Conservation (phyloP, 306 rosid species). For the Gastrolobium bilobum region DNA sequence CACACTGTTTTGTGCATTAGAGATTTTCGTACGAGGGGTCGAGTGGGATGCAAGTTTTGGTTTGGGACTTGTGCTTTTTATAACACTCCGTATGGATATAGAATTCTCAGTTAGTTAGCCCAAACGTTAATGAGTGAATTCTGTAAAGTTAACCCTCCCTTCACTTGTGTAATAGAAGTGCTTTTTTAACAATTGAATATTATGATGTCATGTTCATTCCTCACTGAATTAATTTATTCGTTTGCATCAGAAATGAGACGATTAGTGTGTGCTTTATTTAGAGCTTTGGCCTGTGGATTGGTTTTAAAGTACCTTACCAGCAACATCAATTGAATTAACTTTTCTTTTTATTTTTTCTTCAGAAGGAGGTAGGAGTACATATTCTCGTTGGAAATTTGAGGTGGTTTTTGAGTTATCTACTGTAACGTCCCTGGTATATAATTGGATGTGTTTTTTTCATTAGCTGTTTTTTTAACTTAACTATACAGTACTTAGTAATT, state of each 20-base stretch:
- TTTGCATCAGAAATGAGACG: background rate
- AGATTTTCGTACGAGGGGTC: background rate
- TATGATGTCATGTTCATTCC: background rate
- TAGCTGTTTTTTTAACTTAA: constrained; percentile 8
- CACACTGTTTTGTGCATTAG: background rate
- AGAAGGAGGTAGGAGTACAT: constrained; percentile 29
- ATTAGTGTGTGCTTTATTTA: constrained; percentile 11
- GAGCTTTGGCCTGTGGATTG: constrained; percentile 12
- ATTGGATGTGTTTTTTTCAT: constrained; percentile 5
- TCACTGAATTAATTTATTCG: background rate
- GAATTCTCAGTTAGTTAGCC: constrained; percentile 18
- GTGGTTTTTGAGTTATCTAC: constrained; percentile 22
- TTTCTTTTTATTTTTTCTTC: constrained; percentile 35
- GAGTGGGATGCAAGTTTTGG: constrained; percentile 5
- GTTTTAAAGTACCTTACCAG: background rate
- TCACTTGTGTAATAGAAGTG: background rate
- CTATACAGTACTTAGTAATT: background rate
- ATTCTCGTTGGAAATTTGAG: constrained; percentile 28
- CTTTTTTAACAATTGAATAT: background rate
- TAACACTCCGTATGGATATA: background rate
- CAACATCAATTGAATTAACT: constrained; percentile 16
- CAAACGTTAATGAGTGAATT: background rate
- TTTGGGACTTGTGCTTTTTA: constrained; percentile 14
- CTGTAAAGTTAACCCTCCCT: background rate
- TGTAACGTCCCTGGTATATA: background rate